Percentiles rank a stretch among this genome's conserved stretches.
Evolutionary conservation across 140 eudicot species (phyloP).

Genomic region (Stevia rebaudiana): DNA sequence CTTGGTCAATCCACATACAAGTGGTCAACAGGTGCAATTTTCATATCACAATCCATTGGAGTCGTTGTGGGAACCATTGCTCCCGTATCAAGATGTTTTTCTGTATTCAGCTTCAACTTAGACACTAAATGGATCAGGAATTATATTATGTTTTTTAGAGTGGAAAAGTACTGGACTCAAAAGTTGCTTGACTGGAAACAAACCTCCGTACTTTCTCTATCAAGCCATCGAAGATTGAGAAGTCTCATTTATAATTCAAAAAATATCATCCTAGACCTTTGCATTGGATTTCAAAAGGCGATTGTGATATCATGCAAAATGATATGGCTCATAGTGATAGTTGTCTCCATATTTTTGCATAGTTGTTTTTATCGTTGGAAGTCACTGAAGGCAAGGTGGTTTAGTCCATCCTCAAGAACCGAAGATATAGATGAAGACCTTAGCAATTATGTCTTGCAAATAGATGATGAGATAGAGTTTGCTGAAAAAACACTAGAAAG

Average conservation of each 20-base stretch:
- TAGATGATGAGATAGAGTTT: conserved; percentile 29
- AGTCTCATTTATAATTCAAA: not conserved
- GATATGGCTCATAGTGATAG: not conserved
- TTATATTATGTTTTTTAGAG: not conserved
- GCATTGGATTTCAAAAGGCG: conserved; percentile 1
- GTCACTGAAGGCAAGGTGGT: not conserved
- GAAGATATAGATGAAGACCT: conserved; percentile 2
- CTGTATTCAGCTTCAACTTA: not conserved
- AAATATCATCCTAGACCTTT: conserved; percentile 6
- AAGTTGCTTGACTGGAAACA: conserved; percentile 18
- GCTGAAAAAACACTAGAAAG: conserved; percentile 3
- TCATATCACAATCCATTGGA: not conserved
- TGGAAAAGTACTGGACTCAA: conserved; percentile 25
- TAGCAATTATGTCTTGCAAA: conserved; percentile 2
- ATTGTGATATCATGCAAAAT: conserved; percentile 17
- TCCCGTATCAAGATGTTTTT: not conserved
- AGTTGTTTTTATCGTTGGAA: not conserved
- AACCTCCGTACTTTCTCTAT: not conserved
- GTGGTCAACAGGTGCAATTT: conserved; percentile 6
- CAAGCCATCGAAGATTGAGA: conserved; percentile 1
- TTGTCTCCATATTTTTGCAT: not conserved
- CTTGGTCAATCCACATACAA: not conserved
- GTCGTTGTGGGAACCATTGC: conserved; percentile 15
- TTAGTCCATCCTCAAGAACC: not conserved
- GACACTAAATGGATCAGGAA: not conserved